Base-by-base conservation (phyloP, 148 eudicot species). In the Agrostemma githago region DNA sequence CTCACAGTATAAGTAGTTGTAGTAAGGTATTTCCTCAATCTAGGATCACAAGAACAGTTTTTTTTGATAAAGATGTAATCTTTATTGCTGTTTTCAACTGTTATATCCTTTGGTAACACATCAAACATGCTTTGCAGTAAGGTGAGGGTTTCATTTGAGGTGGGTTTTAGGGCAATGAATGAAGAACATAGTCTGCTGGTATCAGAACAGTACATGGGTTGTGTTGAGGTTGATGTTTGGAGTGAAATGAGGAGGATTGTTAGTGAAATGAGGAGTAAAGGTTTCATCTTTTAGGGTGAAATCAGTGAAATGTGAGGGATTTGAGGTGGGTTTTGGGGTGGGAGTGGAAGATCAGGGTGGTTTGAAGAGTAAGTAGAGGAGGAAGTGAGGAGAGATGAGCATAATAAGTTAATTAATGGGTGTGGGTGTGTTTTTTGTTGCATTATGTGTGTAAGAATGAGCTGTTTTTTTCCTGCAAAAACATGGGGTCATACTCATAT, bases 111-210 rank as follows among this genome's bases (percentile, higher is more conserved):
- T 5, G 85, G 85, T 10, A 85, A 48, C 5, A 95, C 94, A 66
- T 95, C 98, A 74, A 92, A 92, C 97, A 95, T 95, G 86, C 93
- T 88, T 77, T 80, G 84, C 56, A 89, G 84, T 42, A 92, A 81
- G 0, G 88, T 61, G 0, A 90, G 85, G 38, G 91, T 81, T 48
- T 81, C 76, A 70, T 85, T 82, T 58, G 89, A 64, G 4, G 73
- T 74, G 73, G 96, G 90, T 61, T 84, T 85, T 78, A 92, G 76
- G 15, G 96, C 92, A 41, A 90, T 37, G 72, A 92, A 95, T 5
- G 98, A 92, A 3, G 90, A 79, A 82, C 98, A 95, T 11, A 95
- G 46, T 7, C 98, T 85, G 0, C 69, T 38, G 0, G 93, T 80
- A 81, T 95, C 98, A 2, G 96, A 78, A 62, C 98, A 95, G 79